Base-by-base conservation (phyloP, 2,329 filamentous ascomycete genomes). In the Paramyrothecium sp. region DNA sequence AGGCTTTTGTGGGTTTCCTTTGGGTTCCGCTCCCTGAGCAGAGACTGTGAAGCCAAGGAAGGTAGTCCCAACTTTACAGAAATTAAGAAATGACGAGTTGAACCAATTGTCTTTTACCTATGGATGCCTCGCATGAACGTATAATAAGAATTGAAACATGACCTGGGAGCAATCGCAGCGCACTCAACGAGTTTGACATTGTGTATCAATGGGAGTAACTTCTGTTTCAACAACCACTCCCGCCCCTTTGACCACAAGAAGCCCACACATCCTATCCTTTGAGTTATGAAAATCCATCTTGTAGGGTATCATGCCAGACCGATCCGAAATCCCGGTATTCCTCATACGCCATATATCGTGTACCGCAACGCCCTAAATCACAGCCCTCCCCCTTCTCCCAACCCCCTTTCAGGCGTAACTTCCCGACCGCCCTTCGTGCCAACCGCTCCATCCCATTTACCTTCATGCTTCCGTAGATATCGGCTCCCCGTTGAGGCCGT, bases 401-500 rank as follows among this genome's bases (percentile, higher is more conserved):
- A 54, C n/a, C n/a, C n/a, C 51, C 52, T 60, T 38, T 8, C 33
- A 38, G 8, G n/a, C n/a, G n/a, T n/a, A n/a, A n/a, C n/a, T n/a
- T n/a, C n/a, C n/a, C n/a, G n/a, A n/a, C n/a, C n/a, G n/a, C n/a
- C n/a, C n/a, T n/a, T n/a, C n/a, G n/a, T n/a, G n/a, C n/a, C n/a
- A n/a, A n/a, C n/a, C n/a, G n/a, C 50, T 30, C 34, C n/a, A 21
- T n/a, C 53, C 21, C 30, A 21, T 20, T 53, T 50, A 19, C 19
- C 13, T 23, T 62, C 55, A 66, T 20, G 58, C 64, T 33, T 67
- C 65, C 20, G 65, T 58, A 17, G 57, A 21, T 51, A 75, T 71
- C 7, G 73, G 72, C 57, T 75, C 70, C 4, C 73, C 73, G 46
- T 74, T 75, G 12, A 75, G 59, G 2, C 73, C 73, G 53, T 74